A percentile compares a stretch with the other conserved stretches of the same genome.
Conservation (phyloP, 305 asterid species). For the Ilex paraguariensis region DNA sequence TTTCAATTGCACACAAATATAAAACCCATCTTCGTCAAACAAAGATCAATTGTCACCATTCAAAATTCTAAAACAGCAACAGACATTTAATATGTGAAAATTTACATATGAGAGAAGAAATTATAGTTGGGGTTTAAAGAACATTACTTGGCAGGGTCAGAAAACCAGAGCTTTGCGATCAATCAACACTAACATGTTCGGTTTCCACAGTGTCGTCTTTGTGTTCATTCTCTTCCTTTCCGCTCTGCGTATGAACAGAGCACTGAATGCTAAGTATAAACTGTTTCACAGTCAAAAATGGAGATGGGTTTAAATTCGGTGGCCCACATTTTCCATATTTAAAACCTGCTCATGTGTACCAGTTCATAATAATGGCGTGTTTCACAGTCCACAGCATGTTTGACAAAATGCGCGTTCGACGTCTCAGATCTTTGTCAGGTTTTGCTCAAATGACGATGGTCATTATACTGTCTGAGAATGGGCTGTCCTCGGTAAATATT, state of each 20-base stretch:
- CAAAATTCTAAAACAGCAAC: neutral
- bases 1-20: neutral
- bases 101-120: neutral
- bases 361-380: neutral
- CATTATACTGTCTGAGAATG: neutral
- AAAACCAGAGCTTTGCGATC: neutral
- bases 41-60: neutral
- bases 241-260: neutral
- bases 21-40: neutral
- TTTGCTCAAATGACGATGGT: neutral
- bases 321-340: neutral
- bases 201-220: neutral
- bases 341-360: neutral
- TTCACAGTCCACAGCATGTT: neutral
- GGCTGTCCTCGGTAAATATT: neutral
- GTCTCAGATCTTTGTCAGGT: neutral
- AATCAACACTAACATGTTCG: neutral
- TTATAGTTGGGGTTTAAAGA: neutral
- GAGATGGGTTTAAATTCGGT: neutral
- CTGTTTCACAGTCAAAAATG: no score
- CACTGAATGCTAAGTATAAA: no score
- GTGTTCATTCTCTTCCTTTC: neutral
- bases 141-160: neutral
- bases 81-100: no score
- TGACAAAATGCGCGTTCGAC: neutral